Evolutionary conservation across 208 protist genomes (phyloP), one percentile per base, ranked within the genome.

Genomic region (Leishmania turanica): DNA sequence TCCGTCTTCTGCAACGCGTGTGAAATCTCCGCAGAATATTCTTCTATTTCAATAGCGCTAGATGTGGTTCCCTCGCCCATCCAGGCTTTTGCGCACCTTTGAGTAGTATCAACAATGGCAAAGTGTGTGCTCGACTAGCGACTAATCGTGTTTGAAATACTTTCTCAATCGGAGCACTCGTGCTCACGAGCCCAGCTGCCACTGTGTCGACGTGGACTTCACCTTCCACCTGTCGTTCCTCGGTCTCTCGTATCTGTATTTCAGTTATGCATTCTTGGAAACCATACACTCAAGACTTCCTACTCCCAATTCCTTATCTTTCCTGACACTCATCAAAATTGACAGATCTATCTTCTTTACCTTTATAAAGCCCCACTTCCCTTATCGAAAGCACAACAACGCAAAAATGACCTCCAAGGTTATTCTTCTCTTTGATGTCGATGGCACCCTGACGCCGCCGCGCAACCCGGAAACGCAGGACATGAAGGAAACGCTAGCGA

Each of bases 361-460:
- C 17, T 53, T 31, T 49, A 34, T 3, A 53, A 73, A 53, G 3
- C 0, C 17, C 19, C 4, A 34, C 24, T 42, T 47, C 51, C 1
- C 40, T 19, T 45, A 75, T 51, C 51, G 4, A n/a, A 64, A 42
- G 34, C 11, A 17, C 40, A 75, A 69, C 47, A 56, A 40, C 37
- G 51, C 49, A 24, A 77, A 78, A 62, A 86, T 89, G 78, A 51
- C 76, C 80, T 81, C 83, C 70, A 95, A 91, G 68, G 86, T 87
- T 49, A 83, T 97, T 69, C 82, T 99, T 64, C 92, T 99, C 13
- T 99, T 99, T 87, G 99, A 99, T 83, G 95, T 99, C 7, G 96
- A 99, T 84, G 97, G 97, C 58, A 99, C 97, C 0, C 90, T 99
- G 7, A 98, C 97, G 31, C 88, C 88, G 11, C 92, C 96, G 34